Percentiles rank a stretch among this genome's conserved stretches.
These are phyloP conservation scores for Colletotrichum australisinense DNA, from an alignment of 2,329 filamentous ascomycete genomes.

Conservation along the genomic window DNA sequence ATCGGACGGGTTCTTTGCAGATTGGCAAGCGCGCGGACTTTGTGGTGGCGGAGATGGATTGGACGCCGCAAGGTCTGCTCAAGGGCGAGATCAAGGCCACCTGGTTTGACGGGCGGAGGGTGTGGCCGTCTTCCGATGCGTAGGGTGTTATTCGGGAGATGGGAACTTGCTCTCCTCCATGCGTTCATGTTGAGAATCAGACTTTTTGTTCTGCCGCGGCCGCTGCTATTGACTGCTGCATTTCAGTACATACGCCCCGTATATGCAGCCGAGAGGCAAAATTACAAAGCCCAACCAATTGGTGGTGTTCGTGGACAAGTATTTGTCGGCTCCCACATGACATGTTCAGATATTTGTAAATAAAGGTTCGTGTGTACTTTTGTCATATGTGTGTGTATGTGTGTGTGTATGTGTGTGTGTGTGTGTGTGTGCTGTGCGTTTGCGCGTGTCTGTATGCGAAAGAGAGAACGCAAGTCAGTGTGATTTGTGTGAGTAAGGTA, in stretches of 20 bases:
- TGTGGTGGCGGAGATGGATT: slow-evolving; percentile 61
- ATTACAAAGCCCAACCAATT: background rate
- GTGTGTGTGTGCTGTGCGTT: background rate
- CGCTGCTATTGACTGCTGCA: background rate
- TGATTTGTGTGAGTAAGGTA: background rate
- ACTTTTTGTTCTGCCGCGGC: background rate
- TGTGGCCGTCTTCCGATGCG: slow-evolving; percentile 40
- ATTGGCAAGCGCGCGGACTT: slow-evolving; percentile 64
- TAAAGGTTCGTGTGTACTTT: slow-evolving; percentile 5
- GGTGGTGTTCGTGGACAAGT: background rate
- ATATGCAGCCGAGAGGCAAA: background rate
- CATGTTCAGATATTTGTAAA: slow-evolving; percentile 7
- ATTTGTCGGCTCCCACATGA: background rate
- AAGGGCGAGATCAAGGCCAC: slow-evolving; percentile 56
- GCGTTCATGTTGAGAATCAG: background rate
- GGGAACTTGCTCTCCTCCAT: background rate
- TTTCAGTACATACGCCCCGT: background rate
- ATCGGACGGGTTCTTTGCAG: slow-evolving; percentile 58
- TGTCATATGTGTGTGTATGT: background rate
- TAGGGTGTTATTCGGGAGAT: background rate
- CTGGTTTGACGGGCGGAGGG: slow-evolving; percentile 56
- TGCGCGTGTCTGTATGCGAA: background rate
- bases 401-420: background rate
- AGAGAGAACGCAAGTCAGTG: background rate
- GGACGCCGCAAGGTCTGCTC: slow-evolving; percentile 55